Conservation (phyloP, 106 monocot genomes). For the Apostasia ramifera region DNA sequence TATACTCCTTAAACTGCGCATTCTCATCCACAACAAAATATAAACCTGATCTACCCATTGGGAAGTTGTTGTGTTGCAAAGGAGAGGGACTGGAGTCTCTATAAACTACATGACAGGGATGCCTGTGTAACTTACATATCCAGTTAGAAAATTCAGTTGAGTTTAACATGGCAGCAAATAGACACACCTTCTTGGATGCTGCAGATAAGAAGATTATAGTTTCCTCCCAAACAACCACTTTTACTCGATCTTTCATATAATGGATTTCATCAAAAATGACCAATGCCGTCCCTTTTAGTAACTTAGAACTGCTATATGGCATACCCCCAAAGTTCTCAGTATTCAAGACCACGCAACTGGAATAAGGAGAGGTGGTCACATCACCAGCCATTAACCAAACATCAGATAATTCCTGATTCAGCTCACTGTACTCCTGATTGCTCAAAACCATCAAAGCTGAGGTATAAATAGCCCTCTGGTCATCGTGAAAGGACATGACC, state of each 20-base stretch:
- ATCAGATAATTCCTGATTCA: constrained; percentile 89
- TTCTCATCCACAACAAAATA: constrained; percentile 99
- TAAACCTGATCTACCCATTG: constrained; percentile 78
- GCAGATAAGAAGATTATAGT: not conserved
- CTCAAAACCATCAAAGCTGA: constrained; percentile 92
- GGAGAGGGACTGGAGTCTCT: too few relatives aligned
- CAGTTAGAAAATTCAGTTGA: too few relatives aligned
- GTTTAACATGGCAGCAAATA: too few relatives aligned
- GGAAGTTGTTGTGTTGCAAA: too few relatives aligned
- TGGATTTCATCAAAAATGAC: not conserved
- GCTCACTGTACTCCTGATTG: constrained; percentile 96
- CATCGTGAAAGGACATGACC: constrained; percentile 90
- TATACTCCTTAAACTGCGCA: constrained; percentile 96
- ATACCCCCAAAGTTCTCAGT: not conserved
- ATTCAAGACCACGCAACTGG: too few relatives aligned
- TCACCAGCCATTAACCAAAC: too few relatives aligned
- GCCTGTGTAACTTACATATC: too few relatives aligned
- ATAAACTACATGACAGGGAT: too few relatives aligned
- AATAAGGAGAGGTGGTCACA: too few relatives aligned
- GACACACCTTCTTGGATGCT: not conserved
- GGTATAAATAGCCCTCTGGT: constrained; percentile 94
- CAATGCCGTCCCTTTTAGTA: not conserved
- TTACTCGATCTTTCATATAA: not conserved
- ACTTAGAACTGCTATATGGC: not conserved
- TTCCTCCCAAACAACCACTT: not conserved